Base-by-base conservation (phyloP, 1,139 yeast genomes). In the Pichia inconspicua region DNA sequence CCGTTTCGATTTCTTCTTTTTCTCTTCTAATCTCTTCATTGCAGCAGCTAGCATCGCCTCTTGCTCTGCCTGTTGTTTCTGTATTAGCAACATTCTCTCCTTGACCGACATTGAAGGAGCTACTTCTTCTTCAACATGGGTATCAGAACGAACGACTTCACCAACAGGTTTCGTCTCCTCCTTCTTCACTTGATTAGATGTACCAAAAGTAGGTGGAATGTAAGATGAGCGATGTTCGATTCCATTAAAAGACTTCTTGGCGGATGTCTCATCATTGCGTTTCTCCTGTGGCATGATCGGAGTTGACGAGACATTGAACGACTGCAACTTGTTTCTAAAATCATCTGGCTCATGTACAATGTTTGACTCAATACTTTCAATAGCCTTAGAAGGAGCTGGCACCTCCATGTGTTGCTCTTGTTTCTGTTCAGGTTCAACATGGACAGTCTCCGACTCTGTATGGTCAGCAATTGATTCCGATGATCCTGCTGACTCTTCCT, bases 51-150 rank as follows among this genome's bases (percentile, higher is more conserved):
- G 80, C 45, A 85, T 75, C 56, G 84, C 90, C 6, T 84, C 87
- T 60, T 87, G 95, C 59, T 85, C 88, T 49, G 78, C 77, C 63
- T 87, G 96, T 51, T 82, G 82, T 61, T 87, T 78, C 62, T 90
- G 96, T 48, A 92, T 71, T 60, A 87, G 63, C 11, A 87, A 87
- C 62, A 92, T 88, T 55, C 97, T 76, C 56, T 92, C 97, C 62
- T 85, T 85, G 60, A 92, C 72, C 49, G 95, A 83, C 69, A 89
- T 68, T 57, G 84, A 82, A 12, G 96, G 96, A 27, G 70, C 77
- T 28, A 71, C 78, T 7, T 70, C 73, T 49, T 77, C 80, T 51
- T 72, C 75, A 17, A 66, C 67, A 2, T 57, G 45, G 2, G 58
- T 35, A 42, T 58, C 64, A 8, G 58, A 48, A 4, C 25, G 22